Base-by-base conservation (phyloP, 73 alveolate species). In the Stentor roeselii region DNA sequence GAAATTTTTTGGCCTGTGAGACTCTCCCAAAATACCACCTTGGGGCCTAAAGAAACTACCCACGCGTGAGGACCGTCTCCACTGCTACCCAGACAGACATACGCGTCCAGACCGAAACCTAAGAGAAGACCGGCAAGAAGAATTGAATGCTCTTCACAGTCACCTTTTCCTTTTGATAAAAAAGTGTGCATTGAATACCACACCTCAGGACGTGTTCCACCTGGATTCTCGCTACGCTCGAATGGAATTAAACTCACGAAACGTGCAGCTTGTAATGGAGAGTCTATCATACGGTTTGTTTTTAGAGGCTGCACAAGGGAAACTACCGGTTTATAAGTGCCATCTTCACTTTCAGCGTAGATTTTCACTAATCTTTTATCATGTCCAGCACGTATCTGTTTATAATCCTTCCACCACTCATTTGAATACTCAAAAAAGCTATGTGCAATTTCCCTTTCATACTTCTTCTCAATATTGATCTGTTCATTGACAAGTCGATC, bases 261-360 rank as follows among this genome's bases (percentile, higher is more conserved):
- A 60, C 96, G 78, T 11, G 96, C 91, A 0, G 98, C 96, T 78
- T 91, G 96, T 39, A 60, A 60, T 0, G 98, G 98, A 11, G 98
- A 82, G 4, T 87, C 92, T 15, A 91, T 78, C 4, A 82, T 37
- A 59, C 93, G 84, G 39, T 84, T 91, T 37, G 93, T 91, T 30
- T 83, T 60, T 83, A 90, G 41, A 3, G 95, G 94, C 77, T 78
- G 76, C 14, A 93, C 83, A 14, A 93, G 75, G 0, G 97, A 86
- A 35, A 89, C 61, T 21, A 85, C 90, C 42, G 97, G 97, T 80
- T 88, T 90, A 82, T 90, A 92, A 35, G 89, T 86, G 59, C 95
- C 84, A 42, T 92, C 97, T 61, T 92, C 97, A 39, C 90, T 83
- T 75, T 90, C 94, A 15, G 94, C 95, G 39, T 90, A 93, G 3